Percentiles rank a stretch among this genome's conserved stretches.
Evolutionary conservation across 176 grass and related monocot species (phyloP).

Genomic region (Phragmites australis): DNA sequence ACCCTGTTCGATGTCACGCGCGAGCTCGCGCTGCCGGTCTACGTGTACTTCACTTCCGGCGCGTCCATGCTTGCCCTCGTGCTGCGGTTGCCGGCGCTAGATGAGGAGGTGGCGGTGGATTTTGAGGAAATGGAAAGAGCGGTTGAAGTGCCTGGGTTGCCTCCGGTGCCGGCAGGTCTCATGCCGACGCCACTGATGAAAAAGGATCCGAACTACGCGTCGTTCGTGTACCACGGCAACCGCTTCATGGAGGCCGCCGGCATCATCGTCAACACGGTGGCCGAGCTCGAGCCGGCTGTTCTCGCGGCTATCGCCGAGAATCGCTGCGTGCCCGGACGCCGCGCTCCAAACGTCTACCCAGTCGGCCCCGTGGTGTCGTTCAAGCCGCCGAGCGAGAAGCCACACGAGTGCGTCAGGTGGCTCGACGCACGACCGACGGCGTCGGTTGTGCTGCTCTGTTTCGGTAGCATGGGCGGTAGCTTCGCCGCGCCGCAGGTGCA

Average conservation of each 20-base stretch:
- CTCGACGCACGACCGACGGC: constrained; percentile 39
- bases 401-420: constrained; percentile 48
- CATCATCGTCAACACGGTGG: constrained; percentile 48
- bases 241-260: constrained; percentile 32
- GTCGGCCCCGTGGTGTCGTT: constrained; percentile 28
- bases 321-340: not conserved
- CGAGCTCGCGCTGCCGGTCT: constrained; percentile 38
- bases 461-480: constrained; percentile 42
- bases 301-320: constrained; percentile 10
- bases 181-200: constrained; percentile 35
- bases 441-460: constrained; percentile 47
- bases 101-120: not conserved
- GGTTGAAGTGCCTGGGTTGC: constrained; percentile 29
- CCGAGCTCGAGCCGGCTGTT: constrained; percentile 36
- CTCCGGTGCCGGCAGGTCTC: constrained; percentile 24
- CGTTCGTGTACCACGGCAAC: constrained; percentile 35
- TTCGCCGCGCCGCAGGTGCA: constrained; percentile 11
- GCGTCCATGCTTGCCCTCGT: constrained; percentile 38
- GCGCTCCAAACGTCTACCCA: constrained; percentile 27
- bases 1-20: constrained; percentile 38
- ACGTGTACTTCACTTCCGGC: constrained; percentile 39
- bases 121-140: not conserved
- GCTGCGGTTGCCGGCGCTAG: constrained; percentile 31
- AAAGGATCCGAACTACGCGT: constrained; percentile 18
- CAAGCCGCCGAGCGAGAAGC: not conserved